These are phyloP conservation scores for Leishmania major DNA, from an alignment of 208 protist species.

Conservation along the genomic window DNA sequence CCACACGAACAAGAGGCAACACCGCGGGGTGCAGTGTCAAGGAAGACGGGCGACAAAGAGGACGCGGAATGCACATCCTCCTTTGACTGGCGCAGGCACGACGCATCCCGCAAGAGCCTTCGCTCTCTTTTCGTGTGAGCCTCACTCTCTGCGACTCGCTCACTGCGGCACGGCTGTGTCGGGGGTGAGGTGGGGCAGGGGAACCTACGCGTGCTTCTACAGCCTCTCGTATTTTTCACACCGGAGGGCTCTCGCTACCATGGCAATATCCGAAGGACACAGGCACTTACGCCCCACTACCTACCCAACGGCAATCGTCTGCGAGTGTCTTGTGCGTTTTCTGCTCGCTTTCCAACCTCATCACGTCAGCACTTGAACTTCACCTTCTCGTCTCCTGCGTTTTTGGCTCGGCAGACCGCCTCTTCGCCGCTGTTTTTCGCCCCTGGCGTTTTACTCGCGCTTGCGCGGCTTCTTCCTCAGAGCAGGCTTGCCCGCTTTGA, in stretches of 20 bases:
- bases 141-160: background rate
- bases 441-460: background rate
- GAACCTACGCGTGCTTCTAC: background rate
- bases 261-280: background rate
- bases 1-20: background rate
- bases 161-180: background rate
- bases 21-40: background rate
- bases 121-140: background rate
- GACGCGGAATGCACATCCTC: too few species aligned
- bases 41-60: background rate
- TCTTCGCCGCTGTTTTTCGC: background rate
- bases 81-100: background rate
- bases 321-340: background rate
- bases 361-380: background rate
- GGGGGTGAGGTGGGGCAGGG: too few species aligned
- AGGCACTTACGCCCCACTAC: background rate
- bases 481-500: background rate
- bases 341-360: background rate
- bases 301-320: background rate
- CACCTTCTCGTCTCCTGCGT: background rate
- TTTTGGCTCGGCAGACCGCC: background rate
- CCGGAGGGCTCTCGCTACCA: background rate
- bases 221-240: background rate
- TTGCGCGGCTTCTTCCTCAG: background rate
- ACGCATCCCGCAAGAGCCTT: background rate